Evolutionary conservation across 163 green algal genomes (phyloP).

Genomic region (Picocystis sp.): DNA sequence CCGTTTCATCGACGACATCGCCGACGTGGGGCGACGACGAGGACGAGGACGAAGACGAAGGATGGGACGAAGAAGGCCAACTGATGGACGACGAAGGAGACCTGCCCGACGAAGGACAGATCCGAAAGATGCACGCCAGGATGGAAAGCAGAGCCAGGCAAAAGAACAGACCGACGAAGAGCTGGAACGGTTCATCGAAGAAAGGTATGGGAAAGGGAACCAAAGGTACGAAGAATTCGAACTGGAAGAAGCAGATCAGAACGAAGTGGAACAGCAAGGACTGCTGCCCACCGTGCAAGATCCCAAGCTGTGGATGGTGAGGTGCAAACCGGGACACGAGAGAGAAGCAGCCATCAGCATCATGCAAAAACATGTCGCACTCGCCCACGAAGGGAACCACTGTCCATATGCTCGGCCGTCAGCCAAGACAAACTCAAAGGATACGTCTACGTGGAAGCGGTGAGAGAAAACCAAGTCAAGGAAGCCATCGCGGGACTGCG

Average conservation of each 20-base stretch:
- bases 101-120: constrained; percentile 4
- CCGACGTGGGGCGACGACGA: constrained; percentile 73
- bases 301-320: constrained; percentile 78
- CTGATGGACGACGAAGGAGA: constrained; percentile 46
- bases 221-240: constrained; percentile 17
- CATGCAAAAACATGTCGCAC: constrained; percentile 67
- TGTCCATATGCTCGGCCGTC: constrained; percentile 71
- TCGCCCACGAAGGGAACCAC: constrained; percentile 26
- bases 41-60: constrained; percentile 82
- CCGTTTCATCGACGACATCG: constrained; percentile 86
- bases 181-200: constrained; percentile 51
- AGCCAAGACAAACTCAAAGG: constrained; percentile 82
- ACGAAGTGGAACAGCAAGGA: constrained; percentile 64
- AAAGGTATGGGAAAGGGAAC: constrained; percentile 30
- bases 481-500: constrained; percentile 44
- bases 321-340: constrained; percentile 53
- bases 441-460: constrained; percentile 89
- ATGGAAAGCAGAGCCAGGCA: constrained; percentile 6
- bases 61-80: constrained; percentile 53
- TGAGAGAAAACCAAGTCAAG: constrained; percentile 72
- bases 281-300: constrained; percentile 78
- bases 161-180: constrained; percentile 42
- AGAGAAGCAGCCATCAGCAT: constrained; percentile 61
- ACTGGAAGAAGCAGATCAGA: constrained; percentile 14
- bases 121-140: constrained; percentile 1